Conservation (phyloP, 192 early-diverging fungal species). For the Phlyctochytrium bullatum region DNA sequence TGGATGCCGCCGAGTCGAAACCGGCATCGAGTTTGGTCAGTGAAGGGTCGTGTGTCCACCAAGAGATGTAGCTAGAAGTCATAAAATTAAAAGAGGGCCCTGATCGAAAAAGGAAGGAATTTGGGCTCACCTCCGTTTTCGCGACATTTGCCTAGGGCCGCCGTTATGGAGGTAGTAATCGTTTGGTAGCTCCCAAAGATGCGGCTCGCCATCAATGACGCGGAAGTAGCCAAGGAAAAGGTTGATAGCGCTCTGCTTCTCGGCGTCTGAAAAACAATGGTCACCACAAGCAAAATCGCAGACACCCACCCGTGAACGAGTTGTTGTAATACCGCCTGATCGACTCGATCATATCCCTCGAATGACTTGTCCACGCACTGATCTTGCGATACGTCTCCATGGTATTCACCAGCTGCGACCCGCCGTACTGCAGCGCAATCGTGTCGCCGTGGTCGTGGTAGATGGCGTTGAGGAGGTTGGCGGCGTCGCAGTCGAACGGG, state of each 20-base stretch:
- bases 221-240: constrained; percentile 77
- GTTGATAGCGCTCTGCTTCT: constrained; percentile 96
- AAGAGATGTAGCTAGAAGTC: constrained; percentile 26
- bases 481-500: constrained; percentile 89
- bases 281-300: background rate
- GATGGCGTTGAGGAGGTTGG: constrained; percentile 93
- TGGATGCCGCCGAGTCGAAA: background rate
- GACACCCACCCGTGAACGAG: constrained; percentile 72
- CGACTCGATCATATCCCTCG: constrained; percentile 94
- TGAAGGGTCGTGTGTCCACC: constrained; percentile 24
- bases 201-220: constrained; percentile 12
- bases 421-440: constrained; percentile 85
- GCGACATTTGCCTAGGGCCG: constrained; percentile 43
- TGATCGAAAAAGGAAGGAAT: constrained; percentile 2
- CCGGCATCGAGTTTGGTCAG: background rate
- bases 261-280: constrained; percentile 65
- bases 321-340: constrained; percentile 91
- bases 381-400: constrained; percentile 97
- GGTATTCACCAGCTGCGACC: constrained; percentile 96
- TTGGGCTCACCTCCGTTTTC: constrained; percentile 47
- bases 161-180: constrained; percentile 80
- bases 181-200: constrained; percentile 72
- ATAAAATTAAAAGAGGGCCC: background rate
- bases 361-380: constrained; percentile 91
- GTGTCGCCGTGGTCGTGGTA: constrained; percentile 98